Percentiles rank a stretch among this genome's conserved stretches.
Conservation (phyloP, 805 yeast genomes). For the Candida chauliodis region DNA sequence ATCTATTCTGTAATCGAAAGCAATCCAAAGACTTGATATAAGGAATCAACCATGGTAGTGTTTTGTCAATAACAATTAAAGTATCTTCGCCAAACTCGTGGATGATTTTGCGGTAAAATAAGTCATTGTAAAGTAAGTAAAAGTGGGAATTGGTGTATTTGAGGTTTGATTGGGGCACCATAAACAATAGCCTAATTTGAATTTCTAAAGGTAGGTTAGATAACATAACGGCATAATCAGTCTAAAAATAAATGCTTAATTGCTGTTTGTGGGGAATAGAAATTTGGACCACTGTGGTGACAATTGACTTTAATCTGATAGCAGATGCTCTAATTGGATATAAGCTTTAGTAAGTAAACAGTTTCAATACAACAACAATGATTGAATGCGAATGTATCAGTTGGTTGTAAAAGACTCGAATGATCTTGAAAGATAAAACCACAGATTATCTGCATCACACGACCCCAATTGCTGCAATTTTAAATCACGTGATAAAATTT, state of each 20-base stretch:
- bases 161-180: slow-evolving; percentile 30
- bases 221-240: slow-evolving; percentile 9
- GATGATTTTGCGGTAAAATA: slow-evolving; percentile 39
- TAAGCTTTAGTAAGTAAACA: too few species aligned
- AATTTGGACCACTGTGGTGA: background rate
- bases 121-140: slow-evolving; percentile 48
- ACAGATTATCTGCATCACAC: too few species aligned
- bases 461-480: too few species aligned
- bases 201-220: slow-evolving; percentile 41
- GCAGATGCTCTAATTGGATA: too few species aligned
- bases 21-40: slow-evolving; percentile 39
- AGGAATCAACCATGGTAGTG: slow-evolving; percentile 35
- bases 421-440: too few species aligned
- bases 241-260: background rate
- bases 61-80: slow-evolving; percentile 25
- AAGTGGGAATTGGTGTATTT: slow-evolving; percentile 39
- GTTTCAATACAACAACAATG: too few species aligned
- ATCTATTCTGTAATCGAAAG: slow-evolving; percentile 26
- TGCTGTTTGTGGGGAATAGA: background rate
- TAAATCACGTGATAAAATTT: too few species aligned
- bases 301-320: background rate
- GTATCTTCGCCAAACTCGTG: slow-evolving; percentile 36
- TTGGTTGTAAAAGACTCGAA: too few species aligned
- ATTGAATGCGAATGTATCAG: too few species aligned
- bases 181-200: slow-evolving; percentile 31